Conservation (phyloP, 495 filamentous ascomycete genomes). For the Poronia punctata region DNA sequence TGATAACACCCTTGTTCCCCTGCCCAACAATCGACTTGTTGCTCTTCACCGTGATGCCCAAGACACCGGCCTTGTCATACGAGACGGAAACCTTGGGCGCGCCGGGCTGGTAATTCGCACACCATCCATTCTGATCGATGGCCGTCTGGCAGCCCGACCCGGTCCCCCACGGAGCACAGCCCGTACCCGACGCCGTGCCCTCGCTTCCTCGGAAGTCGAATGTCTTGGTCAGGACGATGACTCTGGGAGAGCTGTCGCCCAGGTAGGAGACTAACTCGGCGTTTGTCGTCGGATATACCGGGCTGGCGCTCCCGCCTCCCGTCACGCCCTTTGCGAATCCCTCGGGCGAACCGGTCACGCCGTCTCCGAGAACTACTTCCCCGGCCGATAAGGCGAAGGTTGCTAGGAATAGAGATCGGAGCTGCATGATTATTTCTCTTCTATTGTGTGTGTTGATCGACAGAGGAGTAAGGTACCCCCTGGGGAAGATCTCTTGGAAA, state of each 20-base stretch:
- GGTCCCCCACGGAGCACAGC: constrained; percentile 43
- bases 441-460: too few species aligned
- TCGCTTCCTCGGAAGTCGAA: constrained; percentile 41
- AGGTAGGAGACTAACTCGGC: constrained; percentile 29
- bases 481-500: too few species aligned
- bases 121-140: constrained; percentile 46
- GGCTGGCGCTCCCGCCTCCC: constrained; percentile 41
- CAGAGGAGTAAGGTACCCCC: too few species aligned
- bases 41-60: constrained; percentile 25
- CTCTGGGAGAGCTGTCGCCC: constrained; percentile 35
- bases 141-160: constrained; percentile 39
- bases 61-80: constrained; percentile 30
- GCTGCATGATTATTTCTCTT: too few species aligned
- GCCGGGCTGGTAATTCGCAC: constrained; percentile 19
- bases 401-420: too few species aligned
- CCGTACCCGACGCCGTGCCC: constrained; percentile 34
- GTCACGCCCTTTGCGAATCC: constrained; percentile 44
- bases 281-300: constrained; percentile 36
- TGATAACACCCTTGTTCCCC: constrained; percentile 29
- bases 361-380: too few species aligned
- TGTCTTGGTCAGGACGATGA: constrained; percentile 42
- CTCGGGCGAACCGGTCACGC: constrained; percentile 20
- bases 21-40: constrained; percentile 31
- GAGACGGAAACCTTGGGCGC: constrained; percentile 25
- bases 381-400: too few species aligned